A percentile compares a stretch with the other conserved stretches of the same genome.
These are phyloP conservation scores for Fusarium sterilihyphosum DNA, from an alignment of 2,329 filamentous ascomycete genomes.

Conservation along the genomic window DNA sequence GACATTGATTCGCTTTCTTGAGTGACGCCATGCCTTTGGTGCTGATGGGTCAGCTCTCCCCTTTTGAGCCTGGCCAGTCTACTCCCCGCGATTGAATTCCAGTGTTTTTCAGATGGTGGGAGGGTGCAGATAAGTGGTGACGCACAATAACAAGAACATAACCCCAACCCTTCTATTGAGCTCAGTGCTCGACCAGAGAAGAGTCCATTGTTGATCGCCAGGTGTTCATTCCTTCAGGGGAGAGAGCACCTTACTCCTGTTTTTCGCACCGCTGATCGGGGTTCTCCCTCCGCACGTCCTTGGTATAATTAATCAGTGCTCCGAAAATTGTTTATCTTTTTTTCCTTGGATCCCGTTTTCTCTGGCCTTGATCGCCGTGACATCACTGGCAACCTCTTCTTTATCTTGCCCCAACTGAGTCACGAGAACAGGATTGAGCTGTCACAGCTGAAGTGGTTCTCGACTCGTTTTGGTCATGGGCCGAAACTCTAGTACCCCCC, in stretches of 20 bases:
- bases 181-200: background rate
- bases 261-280: conserved; percentile 13
- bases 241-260: background rate
- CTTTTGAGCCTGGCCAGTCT: conserved; percentile 18
- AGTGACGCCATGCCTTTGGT: conserved; percentile 31
- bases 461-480: conserved; percentile 34
- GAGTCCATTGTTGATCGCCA: conserved; percentile 19
- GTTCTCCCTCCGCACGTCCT: background rate
- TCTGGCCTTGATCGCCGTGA: conserved; percentile 55
- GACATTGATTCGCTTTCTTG: conserved; percentile 26
- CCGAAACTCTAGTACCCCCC: conserved; percentile 31
- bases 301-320: background rate
- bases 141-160: conserved; percentile 19
- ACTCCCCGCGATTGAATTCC: conserved; percentile 22
- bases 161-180: conserved; percentile 3
- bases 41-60: conserved; percentile 22
- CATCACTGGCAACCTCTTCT: conserved; percentile 42
- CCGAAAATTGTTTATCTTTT: background rate
- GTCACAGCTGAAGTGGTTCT: conserved; percentile 28
- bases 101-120: conserved; percentile 28
- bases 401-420: conserved; percentile 15
- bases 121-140: conserved; percentile 33
- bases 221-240: conserved; percentile 14
- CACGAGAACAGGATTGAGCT: conserved; percentile 30
- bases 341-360: conserved; percentile 16